Percentiles rank a stretch among this genome's conserved stretches.
These are phyloP conservation scores for Fraxinus baroniana DNA, from an alignment of 305 asterid genomes.

Conservation along the genomic window DNA sequence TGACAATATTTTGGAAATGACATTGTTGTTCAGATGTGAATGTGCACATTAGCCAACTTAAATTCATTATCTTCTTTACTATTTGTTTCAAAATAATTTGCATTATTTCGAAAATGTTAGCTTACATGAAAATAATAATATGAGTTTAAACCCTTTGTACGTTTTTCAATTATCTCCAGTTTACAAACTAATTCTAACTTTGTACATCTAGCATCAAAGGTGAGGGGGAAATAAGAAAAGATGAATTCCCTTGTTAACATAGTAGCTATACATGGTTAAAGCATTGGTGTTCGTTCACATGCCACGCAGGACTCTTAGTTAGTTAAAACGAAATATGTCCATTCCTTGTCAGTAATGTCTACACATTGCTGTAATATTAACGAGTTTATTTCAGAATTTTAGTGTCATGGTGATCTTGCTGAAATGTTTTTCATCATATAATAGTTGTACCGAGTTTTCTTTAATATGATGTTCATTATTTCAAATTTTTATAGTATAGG, in stretches of 20 bases:
- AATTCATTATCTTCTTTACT: background rate
- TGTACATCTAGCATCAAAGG: background rate
- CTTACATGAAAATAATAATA: no score
- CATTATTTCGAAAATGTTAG: background rate
- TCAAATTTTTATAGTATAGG: conserved; percentile 42
- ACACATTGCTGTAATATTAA: background rate
- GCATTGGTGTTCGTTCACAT: background rate
- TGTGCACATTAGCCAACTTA: background rate
- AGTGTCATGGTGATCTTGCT: background rate
- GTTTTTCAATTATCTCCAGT: background rate
- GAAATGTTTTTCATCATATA: background rate
- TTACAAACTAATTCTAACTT: background rate
- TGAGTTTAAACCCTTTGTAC: no score
- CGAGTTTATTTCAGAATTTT: background rate
- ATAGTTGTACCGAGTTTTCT: background rate
- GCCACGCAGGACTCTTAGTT: background rate
- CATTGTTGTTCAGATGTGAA: background rate
- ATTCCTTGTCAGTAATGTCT: background rate
- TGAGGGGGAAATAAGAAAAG: background rate
- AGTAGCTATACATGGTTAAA: background rate
- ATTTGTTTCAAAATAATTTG: background rate
- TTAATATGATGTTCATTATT: conserved; percentile 12
- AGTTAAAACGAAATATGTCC: background rate
- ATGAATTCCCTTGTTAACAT: background rate
- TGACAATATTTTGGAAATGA: background rate